A percentile compares a stretch with the other conserved stretches of the same genome.
Conservation (phyloP, 1,139 yeast species). For the Pichia sp. region DNA sequence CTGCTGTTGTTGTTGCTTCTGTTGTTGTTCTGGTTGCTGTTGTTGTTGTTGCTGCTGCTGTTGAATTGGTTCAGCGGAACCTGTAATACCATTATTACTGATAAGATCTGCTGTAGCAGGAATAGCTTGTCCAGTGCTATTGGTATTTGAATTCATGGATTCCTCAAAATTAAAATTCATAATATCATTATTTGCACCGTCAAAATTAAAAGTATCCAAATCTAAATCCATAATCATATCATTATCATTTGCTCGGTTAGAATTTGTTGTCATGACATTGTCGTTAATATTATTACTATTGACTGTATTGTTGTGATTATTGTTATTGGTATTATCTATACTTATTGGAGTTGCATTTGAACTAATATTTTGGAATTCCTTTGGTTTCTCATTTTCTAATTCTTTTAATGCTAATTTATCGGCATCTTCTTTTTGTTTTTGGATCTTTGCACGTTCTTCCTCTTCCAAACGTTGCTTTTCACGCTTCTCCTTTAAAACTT, state of each 20-base stretch:
- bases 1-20: constrained; percentile 2
- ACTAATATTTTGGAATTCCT: no score
- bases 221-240: constrained; percentile 24
- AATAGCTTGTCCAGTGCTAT: background rate
- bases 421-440: constrained; percentile 12
- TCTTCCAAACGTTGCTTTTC: constrained; percentile 13
- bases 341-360: background rate
- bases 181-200: constrained; percentile 7
- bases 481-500: constrained; percentile 19
- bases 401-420: constrained; percentile 4
- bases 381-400: background rate
- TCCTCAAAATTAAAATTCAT: constrained; percentile 13
- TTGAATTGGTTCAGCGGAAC: background rate
- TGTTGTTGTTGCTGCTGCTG: constrained; percentile 1
- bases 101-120: background rate
- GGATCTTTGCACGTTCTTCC: constrained; percentile 7
- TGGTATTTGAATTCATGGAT: background rate
- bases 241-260: background rate
- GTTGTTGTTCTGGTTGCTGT: constrained; percentile 1
- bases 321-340: background rate
- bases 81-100: no score
- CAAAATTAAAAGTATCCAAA: constrained; percentile 29
- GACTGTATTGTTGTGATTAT: background rate
- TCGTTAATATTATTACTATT: background rate
- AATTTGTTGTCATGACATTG: background rate